Evolutionary conservation across 2,329 filamentous ascomycete genomes (phyloP).

Genomic region (Fusarium praegraminearum): DNA sequence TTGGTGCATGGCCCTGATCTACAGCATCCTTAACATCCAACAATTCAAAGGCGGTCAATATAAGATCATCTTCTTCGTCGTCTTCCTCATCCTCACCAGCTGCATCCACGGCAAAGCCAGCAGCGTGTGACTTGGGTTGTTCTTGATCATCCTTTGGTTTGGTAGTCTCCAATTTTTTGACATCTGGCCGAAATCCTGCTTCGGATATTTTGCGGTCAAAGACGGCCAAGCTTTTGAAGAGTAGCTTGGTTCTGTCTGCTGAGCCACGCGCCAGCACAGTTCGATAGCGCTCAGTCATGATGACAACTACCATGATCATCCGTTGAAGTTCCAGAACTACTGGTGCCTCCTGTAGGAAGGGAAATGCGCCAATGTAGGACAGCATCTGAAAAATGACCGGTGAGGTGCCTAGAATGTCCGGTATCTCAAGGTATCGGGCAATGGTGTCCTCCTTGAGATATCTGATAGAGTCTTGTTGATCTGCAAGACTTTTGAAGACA

Average conservation of each 20-base stretch:
- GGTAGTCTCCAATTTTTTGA: neutral
- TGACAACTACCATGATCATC: conserved; percentile 77
- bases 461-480: conserved; percentile 69
- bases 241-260: conserved; percentile 69
- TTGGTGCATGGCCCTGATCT: conserved; percentile 62
- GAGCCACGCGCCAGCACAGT: conserved; percentile 70
- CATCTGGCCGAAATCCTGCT: conserved; percentile 11
- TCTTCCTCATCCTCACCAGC: conserved; percentile 60
- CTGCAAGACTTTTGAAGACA: conserved; percentile 77
- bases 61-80: conserved; percentile 70
- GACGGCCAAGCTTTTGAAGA: conserved; percentile 79
- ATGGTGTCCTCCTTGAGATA: conserved; percentile 78
- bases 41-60: conserved; percentile 75
- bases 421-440: conserved; percentile 78
- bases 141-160: conserved; percentile 24
- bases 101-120: conserved; percentile 62
- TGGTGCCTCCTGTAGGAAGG: conserved; percentile 77
- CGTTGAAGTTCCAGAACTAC: conserved; percentile 76
- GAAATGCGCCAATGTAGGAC: conserved; percentile 78
- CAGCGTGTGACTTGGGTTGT: conserved; percentile 35
- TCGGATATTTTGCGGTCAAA: conserved; percentile 70
- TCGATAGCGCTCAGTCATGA: conserved; percentile 77
- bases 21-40: conserved; percentile 74
- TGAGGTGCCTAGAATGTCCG: conserved; percentile 75
- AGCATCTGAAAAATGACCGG: conserved; percentile 78